Evolutionary conservation across 768 basidiomycete species (phyloP), one percentile per base, ranked within the genome.

Genomic region (Mycena leptocephala): DNA sequence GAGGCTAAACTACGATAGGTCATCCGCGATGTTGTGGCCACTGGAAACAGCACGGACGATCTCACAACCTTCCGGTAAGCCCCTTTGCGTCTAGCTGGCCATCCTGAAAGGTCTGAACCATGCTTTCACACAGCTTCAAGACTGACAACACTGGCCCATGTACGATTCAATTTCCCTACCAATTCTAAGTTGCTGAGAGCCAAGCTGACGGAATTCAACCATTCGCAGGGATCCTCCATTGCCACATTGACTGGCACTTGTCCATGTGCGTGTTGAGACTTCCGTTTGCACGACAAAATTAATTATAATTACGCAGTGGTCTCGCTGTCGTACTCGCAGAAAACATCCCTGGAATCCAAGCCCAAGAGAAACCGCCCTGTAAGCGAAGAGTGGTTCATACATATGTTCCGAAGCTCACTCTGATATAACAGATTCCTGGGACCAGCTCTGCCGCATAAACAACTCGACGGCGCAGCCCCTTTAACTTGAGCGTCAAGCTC

Each of bases 11-110:
- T 39, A 5, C 14, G 9, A 7, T 24, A 74, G 74, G 74, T 70
- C 28, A 85, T 89, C 70, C 86, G 93, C 62, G 93, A 94, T 79
- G 90, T 89, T 1, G 87, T 92, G 6, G 80, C 70, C 68, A 81
- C 83, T n/a, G 86, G 87, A 2, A 8, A 35, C 11, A 18, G 11
- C 39, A 33, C 68, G 1, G 59, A 24, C 37, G 83, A 84, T 30
- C 80, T 80, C 39, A 83, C 84, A n/a, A 85, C 84, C 16, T 84
- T 89, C 61, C 83, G 88, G 18, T 88, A 87, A 72, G 63, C 41
- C 16, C 33, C 7, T n/a, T n/a, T 9, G 37, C 51, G 32, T 24
- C 20, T 5, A 14, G 3, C 30, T 5, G 0, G 9, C 22, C 11
- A 33, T 39, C 83, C 7, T 39, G 35, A 3, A 16, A n/a, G 11